Percentiles rank a stretch among this genome's conserved stretches.
Conservation (phyloP, 257 asterid genomes). For the Solanum virginianum region DNA sequence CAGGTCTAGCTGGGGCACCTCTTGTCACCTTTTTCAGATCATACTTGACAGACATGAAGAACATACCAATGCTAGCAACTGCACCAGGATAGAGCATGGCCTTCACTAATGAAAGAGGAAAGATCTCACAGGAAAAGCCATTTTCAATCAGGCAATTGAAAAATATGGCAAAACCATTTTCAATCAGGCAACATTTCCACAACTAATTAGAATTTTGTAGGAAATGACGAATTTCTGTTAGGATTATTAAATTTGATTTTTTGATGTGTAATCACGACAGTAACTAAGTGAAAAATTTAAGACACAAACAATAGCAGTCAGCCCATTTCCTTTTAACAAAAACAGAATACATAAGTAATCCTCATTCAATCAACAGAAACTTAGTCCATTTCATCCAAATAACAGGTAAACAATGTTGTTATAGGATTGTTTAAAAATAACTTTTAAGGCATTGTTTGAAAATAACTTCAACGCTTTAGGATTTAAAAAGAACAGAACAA, state of each 20-base stretch:
- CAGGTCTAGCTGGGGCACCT: slow-evolving; percentile 38
- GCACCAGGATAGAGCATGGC: slow-evolving; percentile 94
- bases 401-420: too few relatives aligned
- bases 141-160: too few relatives aligned
- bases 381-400: not conserved
- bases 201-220: not conserved
- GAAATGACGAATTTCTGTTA: not conserved
- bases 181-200: not conserved
- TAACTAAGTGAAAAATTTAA: too few relatives aligned
- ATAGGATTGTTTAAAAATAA: too few relatives aligned
- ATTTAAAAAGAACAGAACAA: not conserved
- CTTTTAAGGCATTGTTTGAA: too few relatives aligned
- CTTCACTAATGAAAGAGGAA: slow-evolving; percentile 80
- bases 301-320: not conserved
- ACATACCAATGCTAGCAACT: slow-evolving; percentile 48
- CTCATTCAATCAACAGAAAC: not conserved
- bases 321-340: not conserved
- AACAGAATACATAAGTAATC: not conserved
- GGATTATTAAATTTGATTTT: not conserved
- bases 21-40: slow-evolving; percentile 44
- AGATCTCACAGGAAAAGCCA: slow-evolving; percentile 47
- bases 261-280: not conserved
- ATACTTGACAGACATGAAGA: slow-evolving; percentile 77
- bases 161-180: not conserved
- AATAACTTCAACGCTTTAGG: too few relatives aligned